Evolutionary conservation across 192 early-diverging fungal species (phyloP).

Genomic region (Coemansia sp.): DNA sequence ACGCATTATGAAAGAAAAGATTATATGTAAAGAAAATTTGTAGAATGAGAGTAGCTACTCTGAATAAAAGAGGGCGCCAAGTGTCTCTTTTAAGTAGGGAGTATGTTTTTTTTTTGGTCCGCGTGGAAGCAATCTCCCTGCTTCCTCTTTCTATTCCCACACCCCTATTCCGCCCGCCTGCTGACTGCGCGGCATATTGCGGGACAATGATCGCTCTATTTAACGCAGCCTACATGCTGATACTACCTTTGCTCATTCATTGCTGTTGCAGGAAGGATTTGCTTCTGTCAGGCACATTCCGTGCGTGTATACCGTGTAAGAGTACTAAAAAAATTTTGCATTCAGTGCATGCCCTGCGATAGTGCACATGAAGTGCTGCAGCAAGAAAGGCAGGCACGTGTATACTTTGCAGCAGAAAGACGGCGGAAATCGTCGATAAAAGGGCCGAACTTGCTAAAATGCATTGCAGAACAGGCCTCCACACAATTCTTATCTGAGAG

Average conservation of each 20-base stretch:
- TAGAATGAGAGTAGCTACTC: neutral
- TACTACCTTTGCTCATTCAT: neutral
- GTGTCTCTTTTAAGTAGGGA: neutral
- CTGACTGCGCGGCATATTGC: conserved; percentile 1
- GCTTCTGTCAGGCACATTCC: neutral
- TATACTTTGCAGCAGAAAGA: neutral
- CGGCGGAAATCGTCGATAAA: conserved; percentile 1
- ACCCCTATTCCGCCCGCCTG: neutral
- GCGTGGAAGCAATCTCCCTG: conserved; percentile 4
- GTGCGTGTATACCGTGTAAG: neutral
- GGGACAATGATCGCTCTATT: conserved; percentile 4
- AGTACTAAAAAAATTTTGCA: neutral
- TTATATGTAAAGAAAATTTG: neutral
- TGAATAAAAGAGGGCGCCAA: neutral
- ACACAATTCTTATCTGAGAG: neutral
- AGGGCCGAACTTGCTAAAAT: neutral
- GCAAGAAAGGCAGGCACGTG: neutral
- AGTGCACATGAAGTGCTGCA: neutral
- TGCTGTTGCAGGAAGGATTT: neutral
- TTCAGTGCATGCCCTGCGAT: neutral
- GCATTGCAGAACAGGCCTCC: neutral
- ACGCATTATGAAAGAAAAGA: neutral
- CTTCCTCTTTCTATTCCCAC: neutral
- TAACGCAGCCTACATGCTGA: neutral
- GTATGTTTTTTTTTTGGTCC: neutral